Evolutionary conservation across 257 asterid genomes (phyloP), one percentile per base, ranked within the genome.

Genomic region (Linaria vulgaris): DNA sequence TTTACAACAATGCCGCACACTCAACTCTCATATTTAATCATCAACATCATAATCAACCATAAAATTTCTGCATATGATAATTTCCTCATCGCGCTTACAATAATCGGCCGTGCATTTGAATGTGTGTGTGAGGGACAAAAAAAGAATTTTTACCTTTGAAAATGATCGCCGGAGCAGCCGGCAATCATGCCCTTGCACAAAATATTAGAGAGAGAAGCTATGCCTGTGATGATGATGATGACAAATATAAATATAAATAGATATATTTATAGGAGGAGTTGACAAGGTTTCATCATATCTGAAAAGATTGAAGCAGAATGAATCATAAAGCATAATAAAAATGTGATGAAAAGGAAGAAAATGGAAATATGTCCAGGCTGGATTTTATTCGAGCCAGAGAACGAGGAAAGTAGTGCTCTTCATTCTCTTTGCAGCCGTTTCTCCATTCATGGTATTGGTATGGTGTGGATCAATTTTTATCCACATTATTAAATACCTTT

Each of bases 131-230:
- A 48, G 5, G 22, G 41, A 6, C n/a, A n/a, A n/a, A 5, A 43
- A 12, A 43, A 11, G 9, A 8, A 34, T 7, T 9, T 9, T 21
- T 38, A 78, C 74, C 69, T 43, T 10, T 49, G 37, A 68, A 61
- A 64, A 34, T 54, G 76, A 71, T 68, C 75, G 72, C 39, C 54
- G 46, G 63, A 49, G 63, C 52, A 37, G 20, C 68, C 59, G 71
- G 72, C 56, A 61, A 54, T 24, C 34, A 56, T 39, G 60, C 43
- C 70, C 46, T 51, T 51, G 53, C 48, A 76, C 52, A 59, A 27
- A 68, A n/a, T 19, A 27, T 27, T n/a, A n/a, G n/a, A n/a, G n/a
- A n/a, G n/a, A n/a, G n/a, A n/a, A n/a, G n/a, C n/a, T n/a, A n/a
- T n/a, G n/a, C n/a, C n/a, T n/a, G n/a, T n/a, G n/a, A n/a, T n/a